Percentiles rank a stretch among this genome's conserved stretches.
phyloP scores from a whole-genome alignment of 257 asterid species.

The Lycium barbarum region DNA sequence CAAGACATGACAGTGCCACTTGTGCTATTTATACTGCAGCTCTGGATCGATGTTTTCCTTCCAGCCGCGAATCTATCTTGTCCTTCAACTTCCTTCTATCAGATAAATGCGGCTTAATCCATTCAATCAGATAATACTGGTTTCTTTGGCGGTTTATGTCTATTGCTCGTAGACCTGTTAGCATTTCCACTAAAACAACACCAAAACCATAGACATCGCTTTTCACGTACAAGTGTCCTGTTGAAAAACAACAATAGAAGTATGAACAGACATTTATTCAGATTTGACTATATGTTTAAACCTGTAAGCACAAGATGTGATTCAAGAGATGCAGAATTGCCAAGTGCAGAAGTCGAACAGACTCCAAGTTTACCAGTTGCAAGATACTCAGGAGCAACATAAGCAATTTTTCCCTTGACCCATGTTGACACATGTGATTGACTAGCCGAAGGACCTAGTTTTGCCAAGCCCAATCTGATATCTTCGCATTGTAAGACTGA shows the following conservation, averaged over 20 bases:
- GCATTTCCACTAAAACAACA: slow-evolving; percentile 69
- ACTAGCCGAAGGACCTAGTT: slow-evolving; percentile 71
- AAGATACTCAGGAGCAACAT: slow-evolving; percentile 81
- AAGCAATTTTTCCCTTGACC: slow-evolving; percentile 77
- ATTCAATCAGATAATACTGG: slow-evolving; percentile 59
- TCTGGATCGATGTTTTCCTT: slow-evolving; percentile 66
- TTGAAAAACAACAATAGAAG: slow-evolving; percentile 18
- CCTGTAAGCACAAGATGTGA: not conserved
- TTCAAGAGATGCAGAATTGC: no score
- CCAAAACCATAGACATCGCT: slow-evolving; percentile 83
- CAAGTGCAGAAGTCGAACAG: not conserved
- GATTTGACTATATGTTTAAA: slow-evolving; percentile 16
- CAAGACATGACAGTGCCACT: slow-evolving; percentile 66
- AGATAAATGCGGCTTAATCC: slow-evolving; percentile 71
- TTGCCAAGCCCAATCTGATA: slow-evolving; percentile 78
- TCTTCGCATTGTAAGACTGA: slow-evolving; percentile 70
- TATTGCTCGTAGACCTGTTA: slow-evolving; percentile 67
- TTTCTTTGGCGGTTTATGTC: slow-evolving; percentile 58
- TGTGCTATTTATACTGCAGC: slow-evolving; percentile 60
- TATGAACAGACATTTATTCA: not conserved
- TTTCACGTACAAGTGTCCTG: slow-evolving; percentile 75
- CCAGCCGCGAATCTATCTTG: slow-evolving; percentile 62
- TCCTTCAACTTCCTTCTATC: slow-evolving; percentile 64
- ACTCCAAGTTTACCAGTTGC: slow-evolving; percentile 52
- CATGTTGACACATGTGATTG: slow-evolving; percentile 71